phyloP scores from a whole-genome alignment of 306 rosid species.

The Argentina anserina region DNA sequence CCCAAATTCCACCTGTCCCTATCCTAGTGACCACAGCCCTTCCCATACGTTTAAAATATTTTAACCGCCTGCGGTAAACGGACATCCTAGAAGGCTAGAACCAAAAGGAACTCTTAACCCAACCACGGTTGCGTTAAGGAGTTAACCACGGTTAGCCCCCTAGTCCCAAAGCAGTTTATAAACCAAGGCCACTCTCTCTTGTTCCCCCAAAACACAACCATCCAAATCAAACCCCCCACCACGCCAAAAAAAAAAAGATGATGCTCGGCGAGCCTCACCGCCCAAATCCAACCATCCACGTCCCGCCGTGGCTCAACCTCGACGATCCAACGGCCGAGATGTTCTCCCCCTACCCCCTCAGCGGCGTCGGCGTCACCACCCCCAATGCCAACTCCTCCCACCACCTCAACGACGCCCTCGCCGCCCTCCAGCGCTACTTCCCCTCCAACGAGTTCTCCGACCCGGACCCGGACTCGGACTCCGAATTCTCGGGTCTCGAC shows the following conservation, averaged over 20 bases:
- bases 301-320: slow-evolving; percentile 56
- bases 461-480: slow-evolving; percentile 44
- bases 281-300: slow-evolving; percentile 57
- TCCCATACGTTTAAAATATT: neutral
- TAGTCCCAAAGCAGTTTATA: slow-evolving; percentile 43
- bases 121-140: slow-evolving; percentile 38
- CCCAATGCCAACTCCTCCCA: slow-evolving; percentile 55
- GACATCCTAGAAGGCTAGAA: slow-evolving; percentile 1
- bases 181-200: slow-evolving; percentile 23
- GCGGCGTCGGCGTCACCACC: slow-evolving; percentile 43
- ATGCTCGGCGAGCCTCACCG: slow-evolving; percentile 76
- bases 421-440: slow-evolving; percentile 61
- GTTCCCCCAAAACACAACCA: slow-evolving; percentile 32
- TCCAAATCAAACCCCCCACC: neutral
- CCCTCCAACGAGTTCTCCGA: slow-evolving; percentile 40
- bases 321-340: slow-evolving; percentile 58
- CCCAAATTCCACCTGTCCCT: neutral
- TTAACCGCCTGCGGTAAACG: slow-evolving; percentile 47
- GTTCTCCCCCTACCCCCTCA: slow-evolving; percentile 33
- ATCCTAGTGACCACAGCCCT: slow-evolving; percentile 11
- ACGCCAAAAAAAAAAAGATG: slow-evolving; percentile 28
- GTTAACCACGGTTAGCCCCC: slow-evolving; percentile 39
- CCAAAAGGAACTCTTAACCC: neutral
- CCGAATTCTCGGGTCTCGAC: slow-evolving; percentile 40
- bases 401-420: slow-evolving; percentile 49